phyloP scores from a whole-genome alignment of 257 asterid genomes.

The Nicotiana tabacum region DNA sequence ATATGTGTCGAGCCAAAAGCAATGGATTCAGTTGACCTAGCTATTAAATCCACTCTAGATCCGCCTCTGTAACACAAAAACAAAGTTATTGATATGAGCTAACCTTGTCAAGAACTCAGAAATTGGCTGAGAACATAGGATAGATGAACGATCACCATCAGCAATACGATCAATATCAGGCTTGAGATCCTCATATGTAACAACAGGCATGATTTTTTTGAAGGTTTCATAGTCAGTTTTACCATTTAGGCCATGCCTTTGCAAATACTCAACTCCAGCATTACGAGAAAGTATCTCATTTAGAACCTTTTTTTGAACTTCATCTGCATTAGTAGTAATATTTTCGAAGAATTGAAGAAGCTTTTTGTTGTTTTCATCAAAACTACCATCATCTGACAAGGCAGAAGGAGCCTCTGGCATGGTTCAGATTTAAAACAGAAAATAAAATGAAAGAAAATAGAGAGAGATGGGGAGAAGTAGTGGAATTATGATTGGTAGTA shows the following conservation, averaged over 20 bases:
- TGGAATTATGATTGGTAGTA: background rate
- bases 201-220: conserved; percentile 2
- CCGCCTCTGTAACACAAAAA: background rate
- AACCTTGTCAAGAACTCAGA: conserved; percentile 21
- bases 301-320: conserved; percentile 8
- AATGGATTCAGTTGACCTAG: background rate
- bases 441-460: background rate
- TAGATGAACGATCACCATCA: conserved; percentile 16
- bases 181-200: conserved; percentile 16
- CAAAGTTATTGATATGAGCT: background rate
- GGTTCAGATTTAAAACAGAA: background rate
- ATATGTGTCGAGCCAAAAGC: background rate
- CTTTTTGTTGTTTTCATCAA: conserved; percentile 9
- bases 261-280: conserved; percentile 5
- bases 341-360: background rate
- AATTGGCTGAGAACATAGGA: conserved; percentile 17
- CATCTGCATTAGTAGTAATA: background rate
- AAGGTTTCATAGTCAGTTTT: background rate
- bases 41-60: background rate
- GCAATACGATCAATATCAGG: conserved; percentile 19
- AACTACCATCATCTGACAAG: background rate
- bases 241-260: background rate
- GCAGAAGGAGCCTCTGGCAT: conserved; percentile 9
- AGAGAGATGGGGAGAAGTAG: background rate
- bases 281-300: conserved; percentile 11